A percentile compares a stretch with the other conserved stretches of the same genome.
These are phyloP conservation scores for Cystofilobasidium bisporidii DNA, from an alignment of 768 basidiomycete species.

Conservation along the genomic window DNA sequence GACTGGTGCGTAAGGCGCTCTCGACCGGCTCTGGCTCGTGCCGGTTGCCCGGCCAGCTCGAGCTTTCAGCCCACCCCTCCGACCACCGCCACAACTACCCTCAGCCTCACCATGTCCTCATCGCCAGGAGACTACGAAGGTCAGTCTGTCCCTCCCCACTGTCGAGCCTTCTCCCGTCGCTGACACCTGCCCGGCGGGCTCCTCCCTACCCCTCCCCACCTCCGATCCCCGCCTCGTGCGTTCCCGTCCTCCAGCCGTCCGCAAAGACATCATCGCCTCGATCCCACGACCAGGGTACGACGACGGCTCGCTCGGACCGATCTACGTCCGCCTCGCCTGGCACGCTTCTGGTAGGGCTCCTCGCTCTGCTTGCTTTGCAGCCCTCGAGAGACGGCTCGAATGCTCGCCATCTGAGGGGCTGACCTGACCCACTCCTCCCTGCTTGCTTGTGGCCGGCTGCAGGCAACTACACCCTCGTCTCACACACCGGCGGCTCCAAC, in stretches of 20 bases:
- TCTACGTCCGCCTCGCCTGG: conserved; percentile 41
- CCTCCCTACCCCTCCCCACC: neutral
- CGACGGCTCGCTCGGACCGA: conserved; percentile 32
- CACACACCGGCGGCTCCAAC: conserved; percentile 22
- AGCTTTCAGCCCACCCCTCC: neutral
- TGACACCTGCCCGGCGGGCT: neutral
- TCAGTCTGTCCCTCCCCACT: neutral
- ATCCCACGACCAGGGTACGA: conserved; percentile 36
- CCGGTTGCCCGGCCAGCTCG: neutral
- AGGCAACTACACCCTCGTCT: conserved; percentile 1
- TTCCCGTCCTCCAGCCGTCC: conserved; percentile 22
- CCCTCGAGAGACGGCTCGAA: neutral
- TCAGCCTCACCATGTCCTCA: neutral
- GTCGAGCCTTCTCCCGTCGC: neutral
- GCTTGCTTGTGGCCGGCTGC: neutral
- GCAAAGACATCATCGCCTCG: conserved; percentile 36
- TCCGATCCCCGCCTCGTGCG: neutral
- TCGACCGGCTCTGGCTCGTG: neutral
- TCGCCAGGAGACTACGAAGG: conserved; percentile 2
- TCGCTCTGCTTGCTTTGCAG: conserved; percentile 29
- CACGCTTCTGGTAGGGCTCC: conserved; percentile 37
- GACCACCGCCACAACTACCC: neutral
- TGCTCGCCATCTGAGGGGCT: too few relatives aligned
- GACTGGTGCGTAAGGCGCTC: too few relatives aligned
- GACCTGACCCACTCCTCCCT: too few relatives aligned